A percentile compares a stretch with the other conserved stretches of the same genome.
Evolutionary conservation across 805 yeast species (phyloP).

Genomic region (Torulaspora franciscae): DNA sequence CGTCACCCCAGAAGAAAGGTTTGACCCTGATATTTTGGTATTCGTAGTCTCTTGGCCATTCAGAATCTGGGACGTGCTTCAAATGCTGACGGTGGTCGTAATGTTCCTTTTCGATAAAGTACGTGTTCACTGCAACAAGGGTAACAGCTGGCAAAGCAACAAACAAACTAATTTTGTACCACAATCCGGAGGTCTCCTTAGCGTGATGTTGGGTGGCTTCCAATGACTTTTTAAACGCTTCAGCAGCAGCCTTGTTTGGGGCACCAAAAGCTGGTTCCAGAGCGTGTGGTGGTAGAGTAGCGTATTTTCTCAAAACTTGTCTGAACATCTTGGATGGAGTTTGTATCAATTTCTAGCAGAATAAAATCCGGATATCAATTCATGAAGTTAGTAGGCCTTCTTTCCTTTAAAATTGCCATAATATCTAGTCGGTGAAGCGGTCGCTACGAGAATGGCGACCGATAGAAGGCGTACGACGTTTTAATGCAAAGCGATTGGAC

Average conservation of each 20-base stretch:
- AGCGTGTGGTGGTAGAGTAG: constrained; percentile 41
- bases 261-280: constrained; percentile 46
- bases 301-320: constrained; percentile 37
- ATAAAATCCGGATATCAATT: background rate
- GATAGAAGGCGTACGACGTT: constrained; percentile 2
- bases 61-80: constrained; percentile 68
- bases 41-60: constrained; percentile 88
- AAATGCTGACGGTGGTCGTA: constrained; percentile 83
- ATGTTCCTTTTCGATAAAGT: constrained; percentile 78
- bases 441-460: background rate
- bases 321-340: constrained; percentile 40
- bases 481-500: constrained; percentile 10
- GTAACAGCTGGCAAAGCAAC: constrained; percentile 81
- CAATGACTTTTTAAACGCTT: constrained; percentile 56
- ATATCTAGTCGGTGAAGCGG: background rate
- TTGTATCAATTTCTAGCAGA: background rate
- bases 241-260: constrained; percentile 53
- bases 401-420: background rate
- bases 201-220: constrained; percentile 79
- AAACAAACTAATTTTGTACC: constrained; percentile 79
- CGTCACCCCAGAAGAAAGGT: constrained; percentile 98
- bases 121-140: constrained; percentile 74
- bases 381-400: background rate
- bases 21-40: constrained; percentile 85
- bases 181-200: constrained; percentile 61